Base-by-base conservation (phyloP, 1,284 basidiomycete genomes). In the Phellinidium pouzarii region DNA sequence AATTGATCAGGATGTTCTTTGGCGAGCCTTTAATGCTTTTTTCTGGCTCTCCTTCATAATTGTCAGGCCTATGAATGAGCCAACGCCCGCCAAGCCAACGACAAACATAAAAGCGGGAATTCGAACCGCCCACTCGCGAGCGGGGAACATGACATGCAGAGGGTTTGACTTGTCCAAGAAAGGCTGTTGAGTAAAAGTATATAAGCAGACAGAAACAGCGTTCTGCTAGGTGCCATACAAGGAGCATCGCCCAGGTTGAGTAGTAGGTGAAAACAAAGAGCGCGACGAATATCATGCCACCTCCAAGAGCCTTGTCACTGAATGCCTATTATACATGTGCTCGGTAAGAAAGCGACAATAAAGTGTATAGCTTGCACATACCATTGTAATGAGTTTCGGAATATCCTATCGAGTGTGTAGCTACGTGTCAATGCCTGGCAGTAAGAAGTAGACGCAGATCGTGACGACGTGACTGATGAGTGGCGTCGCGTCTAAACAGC, bases 51-150 rank as follows among this genome's bases (percentile, higher is more conserved):
- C 90, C 61, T 80, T 82, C 48, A 84, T 67, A 52, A 91, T 76
- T 3, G 91, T 91, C 19, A 71, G 74, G 2, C 86, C 89, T 27
- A 95, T 69, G 66, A 96, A 94, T 34, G 77, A 64, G 7, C 87
- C 88, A 44, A 96, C 84, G 14, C 75, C 84, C 7, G 83, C 75
- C 44, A 94, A 68, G 12, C 92, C 93, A 5, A 88, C 63, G 5
- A 93, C 74, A 3, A 97, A 78, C 34, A 93, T 71, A 63, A 91
- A 79, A 1, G 90, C 88, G 36, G 94, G 93, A 37, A 94, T 66
- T 25, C 88, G 80, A 36, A 95, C 74, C 4, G 91, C 94, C 92
- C 93, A 96, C 72, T 94, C 91, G 52, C 94, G 77, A 6, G 87
- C 65, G 0, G 91, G 94, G 66, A 97, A 96, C 66, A 79, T 82